Conservation (phyloP, 2,329 filamentous ascomycete genomes). For the Diaporthe sp. region DNA sequence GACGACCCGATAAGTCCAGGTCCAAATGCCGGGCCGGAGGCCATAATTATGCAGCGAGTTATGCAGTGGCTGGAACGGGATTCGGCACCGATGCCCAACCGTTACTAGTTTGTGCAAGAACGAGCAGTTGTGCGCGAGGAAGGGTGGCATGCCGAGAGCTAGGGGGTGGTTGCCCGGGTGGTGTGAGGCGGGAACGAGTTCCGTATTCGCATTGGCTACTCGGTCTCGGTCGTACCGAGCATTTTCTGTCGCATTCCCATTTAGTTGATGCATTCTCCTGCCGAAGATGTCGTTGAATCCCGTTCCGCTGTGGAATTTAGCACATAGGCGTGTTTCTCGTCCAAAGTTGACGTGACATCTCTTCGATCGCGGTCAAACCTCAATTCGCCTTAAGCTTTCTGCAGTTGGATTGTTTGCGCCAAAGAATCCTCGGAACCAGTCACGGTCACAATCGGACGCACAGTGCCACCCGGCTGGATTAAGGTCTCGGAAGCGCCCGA, state of each 20-base stretch:
- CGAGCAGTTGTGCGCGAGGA: neutral
- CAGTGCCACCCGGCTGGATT: slow-evolving; percentile 2
- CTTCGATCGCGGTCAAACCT: neutral
- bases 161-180: neutral
- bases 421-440: neutral
- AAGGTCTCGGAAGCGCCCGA: slow-evolving; percentile 18
- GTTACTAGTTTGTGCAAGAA: slow-evolving; percentile 11
- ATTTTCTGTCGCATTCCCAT: neutral
- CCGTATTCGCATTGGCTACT: slow-evolving; percentile 27
- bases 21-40: slow-evolving; percentile 6
- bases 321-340: neutral
- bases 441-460: neutral
- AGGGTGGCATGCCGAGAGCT: neutral
- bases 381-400: neutral
- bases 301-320: neutral
- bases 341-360: slow-evolving; percentile 5
- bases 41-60: slow-evolving; percentile 22
- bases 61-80: slow-evolving; percentile 13
- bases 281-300: neutral
- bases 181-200: slow-evolving; percentile 6
- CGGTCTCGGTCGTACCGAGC: slow-evolving; percentile 12
- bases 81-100: slow-evolving; percentile 6
- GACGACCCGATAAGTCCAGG: neutral
- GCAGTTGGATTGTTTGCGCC: neutral
- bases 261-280: slow-evolving; percentile 8